phyloP scores from a whole-genome alignment of 176 grass and related monocot species.

The Eragrostis curvula region DNA sequence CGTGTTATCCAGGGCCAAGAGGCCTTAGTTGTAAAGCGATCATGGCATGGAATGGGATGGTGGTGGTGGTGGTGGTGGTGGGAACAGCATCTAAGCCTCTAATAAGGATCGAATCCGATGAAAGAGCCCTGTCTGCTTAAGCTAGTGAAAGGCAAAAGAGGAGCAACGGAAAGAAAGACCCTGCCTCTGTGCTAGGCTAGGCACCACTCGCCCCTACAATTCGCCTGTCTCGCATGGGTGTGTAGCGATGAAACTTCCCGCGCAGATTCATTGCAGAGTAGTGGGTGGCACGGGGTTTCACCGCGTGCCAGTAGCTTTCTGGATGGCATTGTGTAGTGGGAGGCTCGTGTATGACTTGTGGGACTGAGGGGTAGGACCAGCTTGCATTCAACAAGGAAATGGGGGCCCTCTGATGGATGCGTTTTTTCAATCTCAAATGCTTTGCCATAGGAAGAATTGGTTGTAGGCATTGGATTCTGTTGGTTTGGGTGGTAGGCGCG shows the following conservation, averaged over 20 bases:
- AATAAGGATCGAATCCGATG: constrained; percentile 48
- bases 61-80: constrained; percentile 5
- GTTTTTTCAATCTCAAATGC: not conserved
- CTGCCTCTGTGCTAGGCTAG: not conserved
- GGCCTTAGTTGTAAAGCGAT: constrained; percentile 53
- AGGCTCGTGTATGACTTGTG: not conserved
- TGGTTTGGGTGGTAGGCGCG: not conserved
- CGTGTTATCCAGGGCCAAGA: constrained; percentile 38
- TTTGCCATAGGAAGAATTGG: not conserved
- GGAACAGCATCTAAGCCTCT: constrained; percentile 44
- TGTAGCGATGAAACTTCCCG: constrained; percentile 25
- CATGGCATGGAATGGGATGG: constrained; percentile 4
- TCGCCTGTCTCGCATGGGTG: not conserved
- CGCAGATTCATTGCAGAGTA: constrained; percentile 5
- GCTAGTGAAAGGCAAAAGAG: constrained; percentile 52
- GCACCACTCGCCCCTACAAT: constrained; percentile 28
- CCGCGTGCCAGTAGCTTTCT: constrained; percentile 6
- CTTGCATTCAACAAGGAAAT: constrained; percentile 3
- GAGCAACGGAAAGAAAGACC: not conserved
- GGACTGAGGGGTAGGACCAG: not conserved
- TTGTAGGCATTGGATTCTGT: constrained; percentile 8
- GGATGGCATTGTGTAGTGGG: constrained; percentile 23
- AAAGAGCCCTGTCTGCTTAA: constrained; percentile 42
- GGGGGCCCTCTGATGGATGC: constrained; percentile 7
- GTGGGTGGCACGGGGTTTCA: constrained; percentile 29